Evolutionary conservation across 257 asterid genomes (phyloP).

Genomic region (Henckelia pumila): DNA sequence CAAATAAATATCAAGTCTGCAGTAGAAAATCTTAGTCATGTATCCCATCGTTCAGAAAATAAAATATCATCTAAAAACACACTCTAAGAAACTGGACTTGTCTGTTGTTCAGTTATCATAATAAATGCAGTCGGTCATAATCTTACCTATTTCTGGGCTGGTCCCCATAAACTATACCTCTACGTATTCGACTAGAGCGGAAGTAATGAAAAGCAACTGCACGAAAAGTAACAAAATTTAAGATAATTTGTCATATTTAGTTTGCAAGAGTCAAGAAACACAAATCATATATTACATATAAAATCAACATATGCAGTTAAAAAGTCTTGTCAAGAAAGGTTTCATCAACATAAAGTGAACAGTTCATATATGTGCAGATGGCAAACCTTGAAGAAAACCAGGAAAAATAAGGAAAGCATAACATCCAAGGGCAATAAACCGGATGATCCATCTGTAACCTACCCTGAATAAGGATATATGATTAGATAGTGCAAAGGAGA

Average conservation of each 20-base stretch:
- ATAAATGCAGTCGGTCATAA: slow-evolving; percentile 11
- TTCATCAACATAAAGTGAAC: slow-evolving; percentile 8
- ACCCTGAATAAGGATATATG: slow-evolving; percentile 61
- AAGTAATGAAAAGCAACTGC: slow-evolving; percentile 94
- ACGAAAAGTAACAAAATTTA: slow-evolving; percentile 16
- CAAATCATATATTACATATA: not conserved
- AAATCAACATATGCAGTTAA: not conserved
- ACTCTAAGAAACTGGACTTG: not conserved
- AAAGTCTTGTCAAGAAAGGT: not conserved
- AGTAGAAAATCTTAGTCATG: slow-evolving; percentile 18
- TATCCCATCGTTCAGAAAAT: slow-evolving; percentile 4
- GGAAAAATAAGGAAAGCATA: slow-evolving; percentile 78
- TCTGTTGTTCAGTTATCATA: not conserved
- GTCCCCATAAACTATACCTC: slow-evolving; percentile 87
- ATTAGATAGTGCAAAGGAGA: slow-evolving; percentile 31
- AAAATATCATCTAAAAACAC: not conserved
- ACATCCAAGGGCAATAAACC: slow-evolving; percentile 91
- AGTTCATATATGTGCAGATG: slow-evolving; percentile 12
- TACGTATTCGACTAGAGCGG: slow-evolving; percentile 64
- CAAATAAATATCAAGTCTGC: slow-evolving; percentile 87
- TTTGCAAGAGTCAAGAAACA: slow-evolving; percentile 10
- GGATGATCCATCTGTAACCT: slow-evolving; percentile 85
- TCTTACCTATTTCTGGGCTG: slow-evolving; percentile 88
- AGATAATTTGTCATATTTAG: not conserved
- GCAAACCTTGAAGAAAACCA: slow-evolving; percentile 87